Percentiles rank a stretch among this genome's conserved stretches.
These are phyloP conservation scores for Naganishia sp. DNA, from an alignment of 1,284 basidiomycete species.

Conservation along the genomic window DNA sequence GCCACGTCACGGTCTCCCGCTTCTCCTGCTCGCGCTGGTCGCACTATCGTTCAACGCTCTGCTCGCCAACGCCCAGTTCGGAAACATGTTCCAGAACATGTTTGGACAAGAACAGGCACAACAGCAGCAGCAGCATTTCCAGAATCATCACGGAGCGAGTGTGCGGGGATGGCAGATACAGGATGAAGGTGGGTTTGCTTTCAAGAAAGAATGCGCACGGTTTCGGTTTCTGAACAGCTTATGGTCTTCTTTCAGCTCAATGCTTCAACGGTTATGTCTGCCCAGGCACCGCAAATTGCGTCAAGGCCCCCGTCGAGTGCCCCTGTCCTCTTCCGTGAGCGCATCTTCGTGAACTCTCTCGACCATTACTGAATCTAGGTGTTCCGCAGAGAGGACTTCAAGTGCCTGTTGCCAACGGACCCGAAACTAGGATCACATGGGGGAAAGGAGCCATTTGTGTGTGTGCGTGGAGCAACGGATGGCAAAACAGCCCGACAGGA, in stretches of 20 bases:
- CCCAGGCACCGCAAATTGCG: slow-evolving; percentile 13
- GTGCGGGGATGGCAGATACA: slow-evolving; percentile 25
- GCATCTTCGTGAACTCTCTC: background rate
- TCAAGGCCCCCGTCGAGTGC: slow-evolving; percentile 15
- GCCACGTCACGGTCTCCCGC: background rate
- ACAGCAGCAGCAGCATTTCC: slow-evolving; percentile 19
- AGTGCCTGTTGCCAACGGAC: slow-evolving; percentile 20
- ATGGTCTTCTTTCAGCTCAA: background rate
- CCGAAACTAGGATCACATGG: slow-evolving; percentile 15
- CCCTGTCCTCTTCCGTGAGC: slow-evolving; percentile 19
- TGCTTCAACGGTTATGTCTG: slow-evolving; percentile 24
- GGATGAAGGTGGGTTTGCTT: slow-evolving; percentile 16
- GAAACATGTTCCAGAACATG: slow-evolving; percentile 25
- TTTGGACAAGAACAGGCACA: slow-evolving; percentile 19
- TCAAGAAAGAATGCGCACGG: background rate
- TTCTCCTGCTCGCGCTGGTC: background rate
- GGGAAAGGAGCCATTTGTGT: slow-evolving; percentile 18
- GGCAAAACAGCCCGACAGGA: slow-evolving; percentile 22
- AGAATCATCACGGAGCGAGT: slow-evolving; percentile 20
- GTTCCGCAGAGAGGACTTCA: slow-evolving; percentile 18
- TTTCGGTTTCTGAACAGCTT: background rate
- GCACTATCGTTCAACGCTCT: background rate
- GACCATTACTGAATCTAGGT: too few relatives aligned
- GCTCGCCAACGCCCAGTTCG: slow-evolving; percentile 17
- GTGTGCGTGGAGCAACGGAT: slow-evolving; percentile 17